Conservation (phyloP, 331 rosid species). For the Stylosanthes scabra region DNA sequence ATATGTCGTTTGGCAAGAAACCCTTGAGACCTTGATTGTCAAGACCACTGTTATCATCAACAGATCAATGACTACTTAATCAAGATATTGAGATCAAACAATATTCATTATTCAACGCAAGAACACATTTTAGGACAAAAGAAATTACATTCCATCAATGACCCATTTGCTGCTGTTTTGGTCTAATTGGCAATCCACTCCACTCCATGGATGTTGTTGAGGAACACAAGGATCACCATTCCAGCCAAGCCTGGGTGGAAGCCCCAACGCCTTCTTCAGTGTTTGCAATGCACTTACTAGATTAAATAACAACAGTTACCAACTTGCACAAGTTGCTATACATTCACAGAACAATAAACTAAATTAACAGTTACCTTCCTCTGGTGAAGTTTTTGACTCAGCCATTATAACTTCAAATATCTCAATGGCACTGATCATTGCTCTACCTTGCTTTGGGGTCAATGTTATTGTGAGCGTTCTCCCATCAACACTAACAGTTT, state of each 20-base stretch:
- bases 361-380: conserved; percentile 62
- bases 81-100: conserved; percentile 15
- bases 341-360: conserved; percentile 5
- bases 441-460: conserved; percentile 56
- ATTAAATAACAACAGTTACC: conserved; percentile 32
- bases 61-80: conserved; percentile 39
- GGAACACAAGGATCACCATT: conserved; percentile 95
- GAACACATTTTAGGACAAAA: conserved; percentile 30
- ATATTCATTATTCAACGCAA: conserved; percentile 1
- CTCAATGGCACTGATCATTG: conserved; percentile 73
- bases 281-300: conserved; percentile 63
- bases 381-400: conserved; percentile 61
- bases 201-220: conserved; percentile 84
- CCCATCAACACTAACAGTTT: conserved; percentile 60
- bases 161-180: conserved; percentile 58
- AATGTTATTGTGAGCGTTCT: conserved; percentile 66
- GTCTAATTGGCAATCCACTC: conserved; percentile 73
- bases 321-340: conserved; percentile 15
- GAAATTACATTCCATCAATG: conserved; percentile 76
- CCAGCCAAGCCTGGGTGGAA: conserved; percentile 81
- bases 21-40: conserved; percentile 80
- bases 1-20: conserved; percentile 61
- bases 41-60: conserved; percentile 69
- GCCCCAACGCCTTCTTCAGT: conserved; percentile 65
- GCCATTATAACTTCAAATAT: conserved; percentile 63